Evolutionary conservation across 2,329 filamentous ascomycete species (phyloP).

Genomic region (Hortaea werneckii): DNA sequence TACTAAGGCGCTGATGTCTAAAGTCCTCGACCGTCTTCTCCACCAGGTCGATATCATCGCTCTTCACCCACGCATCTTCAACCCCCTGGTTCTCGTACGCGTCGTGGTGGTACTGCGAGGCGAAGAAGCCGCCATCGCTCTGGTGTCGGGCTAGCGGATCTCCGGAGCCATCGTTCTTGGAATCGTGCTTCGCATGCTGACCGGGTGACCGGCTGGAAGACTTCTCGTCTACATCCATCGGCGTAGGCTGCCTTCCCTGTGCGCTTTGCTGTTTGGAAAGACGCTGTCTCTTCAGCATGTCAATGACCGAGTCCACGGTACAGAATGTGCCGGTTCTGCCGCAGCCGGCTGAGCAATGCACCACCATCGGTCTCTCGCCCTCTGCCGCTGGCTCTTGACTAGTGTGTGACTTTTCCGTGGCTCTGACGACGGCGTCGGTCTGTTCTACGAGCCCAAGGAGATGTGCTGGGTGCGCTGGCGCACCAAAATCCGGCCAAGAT

Average conservation of each 20-base stretch:
- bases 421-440: conserved; percentile 59
- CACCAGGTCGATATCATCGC: conserved; percentile 67
- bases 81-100: conserved; percentile 16
- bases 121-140: conserved; percentile 17
- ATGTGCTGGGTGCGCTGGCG: conserved; percentile 78
- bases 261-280: conserved; percentile 14
- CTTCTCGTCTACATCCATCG: conserved; percentile 35
- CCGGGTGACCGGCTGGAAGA: neutral
- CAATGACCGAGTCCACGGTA: conserved; percentile 88
- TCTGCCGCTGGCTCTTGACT: conserved; percentile 46
- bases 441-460: conserved; percentile 83
- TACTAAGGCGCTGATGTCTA: conserved; percentile 75
- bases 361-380: conserved; percentile 61
- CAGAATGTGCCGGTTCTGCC: conserved; percentile 94
- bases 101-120: conserved; percentile 8
- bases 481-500: conserved; percentile 95
- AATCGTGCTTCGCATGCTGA: neutral
- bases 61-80: conserved; percentile 53
- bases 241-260: conserved; percentile 15
- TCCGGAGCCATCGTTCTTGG: neutral
- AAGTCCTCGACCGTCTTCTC: conserved; percentile 87
- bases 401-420: conserved; percentile 30
- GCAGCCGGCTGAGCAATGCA: conserved; percentile 94
- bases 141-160: neutral
- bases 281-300: conserved; percentile 87